Base-by-base conservation (phyloP, 208 protist species). In the Trypanosoma scelopori region DNA sequence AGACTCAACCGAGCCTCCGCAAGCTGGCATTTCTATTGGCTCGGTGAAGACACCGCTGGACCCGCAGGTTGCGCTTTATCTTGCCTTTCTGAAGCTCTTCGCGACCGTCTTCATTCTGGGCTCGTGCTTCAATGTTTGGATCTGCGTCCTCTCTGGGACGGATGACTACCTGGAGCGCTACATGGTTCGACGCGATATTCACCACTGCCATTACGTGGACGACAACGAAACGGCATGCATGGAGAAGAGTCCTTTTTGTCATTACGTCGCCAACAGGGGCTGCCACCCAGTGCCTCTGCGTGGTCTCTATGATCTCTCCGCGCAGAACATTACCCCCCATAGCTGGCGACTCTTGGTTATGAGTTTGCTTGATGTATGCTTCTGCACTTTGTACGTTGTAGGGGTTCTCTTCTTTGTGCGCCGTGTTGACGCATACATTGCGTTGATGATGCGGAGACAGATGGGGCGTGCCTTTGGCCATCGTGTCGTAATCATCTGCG, bases 231-330 rank as follows among this genome's bases (percentile, higher is more conserved):
- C 81, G 0, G 75, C 45, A 7, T 94, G 88, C 58, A 46, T 79
- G 23, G 47, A 45, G 32, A 76, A 71, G 16, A 63, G 56, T 52
- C 88, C 88, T 39, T 89, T 81, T 56, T 94, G 88, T 68, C 47
- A 30, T 6, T 92, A 79, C 59, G 47, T 63, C 4, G 65, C 69
- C 18, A 66, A 68, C 11, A 56, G 68, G 5, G 79, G 74, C 43
- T 94, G 89, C 55, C 42, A 48, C 15, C 76, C 85, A 0, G 84
- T 86, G 20, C 71, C 74, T 13, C 63, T 91, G 52, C 80, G 58
- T 41, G 89, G 86, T 28, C 62, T 95, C n/a, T 92, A 90, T 71
- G 86, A 95, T 59, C 63, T 95, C 47, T 89, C 86, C 12, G 70
- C 82, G 23, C 74, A 82, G 56, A 95, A 93, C 69, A 90, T 95